Evolutionary conservation across 2,329 filamentous ascomycete species (phyloP), one percentile per base, ranked within the genome.

Genomic region (Ceratocystiopsis sp.): DNA sequence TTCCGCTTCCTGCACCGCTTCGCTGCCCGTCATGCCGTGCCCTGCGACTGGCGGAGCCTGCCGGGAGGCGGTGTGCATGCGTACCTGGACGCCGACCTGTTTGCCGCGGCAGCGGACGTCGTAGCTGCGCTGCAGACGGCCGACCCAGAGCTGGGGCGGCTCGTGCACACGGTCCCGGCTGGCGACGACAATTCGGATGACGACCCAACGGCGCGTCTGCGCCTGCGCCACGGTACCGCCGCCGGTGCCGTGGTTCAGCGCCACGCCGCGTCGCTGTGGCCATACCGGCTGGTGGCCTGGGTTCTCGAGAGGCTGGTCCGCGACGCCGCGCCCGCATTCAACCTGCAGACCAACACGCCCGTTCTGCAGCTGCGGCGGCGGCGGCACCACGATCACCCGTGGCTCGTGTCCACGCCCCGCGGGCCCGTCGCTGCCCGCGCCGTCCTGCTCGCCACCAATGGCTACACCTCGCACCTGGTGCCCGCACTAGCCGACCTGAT

Each of bases 401-500:
- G 81, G 75, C 65, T 67, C 0, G 62, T 85, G 0, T 64, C 75
- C 39, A 93, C 85, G 0, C 59, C 67, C 0, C 74, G 84, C 18
- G 86, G 85, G n/a, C 63, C 60, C 37, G 68, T 93, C 44, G 56
- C 57, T 0, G 67, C 84, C 1, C 61, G 64, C 13, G 68, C 72
- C 33, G 73, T 93, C 17, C 67, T 94, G 16, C 69, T 93, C 15
- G 80, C 84, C 5, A 89, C 81, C 1, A 94, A 94, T 55, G 87
- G 67, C 4, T 93, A 93, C 58, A 87, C 84, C 0, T 84, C 83
- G 1, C 69, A 78, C 47, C 66, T 94, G 4, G 62, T 89, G 2
- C 82, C 83, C 0, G 55, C 63, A 33, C 79, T 89, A 51, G 65
- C 71, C 10, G 73, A 78, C 49, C 66, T 86, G 10, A 80, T 93